Percentiles rank a stretch among this genome's conserved stretches.
Conservation (phyloP, 1,284 basidiomycete genomes). For the Rhizoctonia solani region DNA sequence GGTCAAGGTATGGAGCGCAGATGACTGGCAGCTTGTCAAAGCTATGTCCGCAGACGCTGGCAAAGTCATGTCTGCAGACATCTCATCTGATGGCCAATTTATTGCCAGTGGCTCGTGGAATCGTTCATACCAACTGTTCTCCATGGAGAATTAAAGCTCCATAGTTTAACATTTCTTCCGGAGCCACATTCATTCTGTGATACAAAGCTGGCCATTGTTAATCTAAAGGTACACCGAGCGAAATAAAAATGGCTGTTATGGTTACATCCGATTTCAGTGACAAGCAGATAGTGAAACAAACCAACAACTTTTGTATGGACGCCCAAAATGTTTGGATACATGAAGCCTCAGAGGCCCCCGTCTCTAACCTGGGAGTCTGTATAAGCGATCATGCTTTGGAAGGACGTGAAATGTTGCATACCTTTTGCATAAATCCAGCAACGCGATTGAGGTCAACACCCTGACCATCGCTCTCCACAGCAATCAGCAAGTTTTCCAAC, state of each 20-base stretch:
- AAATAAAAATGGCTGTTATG: conserved; percentile 28
- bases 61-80: conserved; percentile 97
- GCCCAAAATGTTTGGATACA: not conserved
- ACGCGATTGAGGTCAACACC: conserved; percentile 83
- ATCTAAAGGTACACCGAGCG: conserved; percentile 17
- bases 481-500: conserved; percentile 84
- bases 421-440: conserved; percentile 79
- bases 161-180: not conserved
- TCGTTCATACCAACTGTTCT: conserved; percentile 90
- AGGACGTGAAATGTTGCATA: conserved; percentile 7
- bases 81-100: conserved; percentile 79
- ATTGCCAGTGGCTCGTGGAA: conserved; percentile 91
- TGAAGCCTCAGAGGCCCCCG: conserved; percentile 18
- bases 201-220: not conserved
- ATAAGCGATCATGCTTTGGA: not conserved
- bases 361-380: conserved; percentile 27
- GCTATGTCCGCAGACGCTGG: conserved; percentile 91
- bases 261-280: conserved; percentile 27
- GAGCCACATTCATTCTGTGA: not conserved
- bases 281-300: conserved; percentile 12
- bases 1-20: conserved; percentile 96
- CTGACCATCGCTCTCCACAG: conserved; percentile 86
- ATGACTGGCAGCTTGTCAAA: conserved; percentile 93
- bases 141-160: conserved; percentile 53
- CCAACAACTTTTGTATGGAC: not conserved